Conservation (phyloP, 1,284 basidiomycete species). For the Vanrija humicola region DNA sequence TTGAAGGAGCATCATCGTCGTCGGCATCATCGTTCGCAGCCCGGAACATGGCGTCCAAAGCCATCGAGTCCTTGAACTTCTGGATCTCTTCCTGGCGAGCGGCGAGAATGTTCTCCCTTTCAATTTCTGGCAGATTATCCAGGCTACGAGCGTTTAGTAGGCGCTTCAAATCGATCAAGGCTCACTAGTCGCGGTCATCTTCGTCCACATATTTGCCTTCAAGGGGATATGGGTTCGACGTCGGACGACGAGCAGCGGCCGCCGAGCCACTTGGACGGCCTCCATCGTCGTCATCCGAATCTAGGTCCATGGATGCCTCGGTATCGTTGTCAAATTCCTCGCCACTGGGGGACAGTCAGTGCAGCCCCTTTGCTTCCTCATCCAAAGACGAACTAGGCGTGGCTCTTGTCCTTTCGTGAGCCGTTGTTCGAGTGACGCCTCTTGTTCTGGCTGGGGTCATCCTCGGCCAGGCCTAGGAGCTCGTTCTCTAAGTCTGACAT, state of each 20-base stretch:
- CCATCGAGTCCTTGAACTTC: slow-evolving; percentile 65
- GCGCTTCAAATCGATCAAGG: too few relatives aligned
- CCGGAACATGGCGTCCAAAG: slow-evolving; percentile 69
- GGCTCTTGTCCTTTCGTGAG: slow-evolving; percentile 29
- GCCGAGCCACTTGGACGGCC: background rate
- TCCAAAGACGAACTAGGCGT: slow-evolving; percentile 15
- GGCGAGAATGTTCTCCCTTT: slow-evolving; percentile 79
- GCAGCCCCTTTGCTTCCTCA: background rate
- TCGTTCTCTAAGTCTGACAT: slow-evolving; percentile 50
- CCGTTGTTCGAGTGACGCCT: slow-evolving; percentile 26
- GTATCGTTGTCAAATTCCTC: slow-evolving; percentile 35
- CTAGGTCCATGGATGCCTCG: slow-evolving; percentile 37
- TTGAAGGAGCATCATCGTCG: slow-evolving; percentile 33
- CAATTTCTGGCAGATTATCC: slow-evolving; percentile 73
- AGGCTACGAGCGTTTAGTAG: slow-evolving; percentile 55
- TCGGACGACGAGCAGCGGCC: slow-evolving; percentile 1
- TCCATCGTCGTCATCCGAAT: slow-evolving; percentile 35
- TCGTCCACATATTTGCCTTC: slow-evolving; percentile 87
- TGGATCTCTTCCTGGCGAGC: slow-evolving; percentile 76
- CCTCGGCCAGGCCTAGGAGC: slow-evolving; percentile 48
- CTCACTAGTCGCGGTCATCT: slow-evolving; percentile 72
- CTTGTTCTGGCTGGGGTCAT: slow-evolving; percentile 37
- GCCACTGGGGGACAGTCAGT: background rate
- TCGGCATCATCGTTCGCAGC: slow-evolving; percentile 48
- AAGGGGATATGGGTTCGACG: slow-evolving; percentile 72